Evolutionary conservation across 345 rosid genomes (phyloP).

Genomic region (Schrenkiella parvula): DNA sequence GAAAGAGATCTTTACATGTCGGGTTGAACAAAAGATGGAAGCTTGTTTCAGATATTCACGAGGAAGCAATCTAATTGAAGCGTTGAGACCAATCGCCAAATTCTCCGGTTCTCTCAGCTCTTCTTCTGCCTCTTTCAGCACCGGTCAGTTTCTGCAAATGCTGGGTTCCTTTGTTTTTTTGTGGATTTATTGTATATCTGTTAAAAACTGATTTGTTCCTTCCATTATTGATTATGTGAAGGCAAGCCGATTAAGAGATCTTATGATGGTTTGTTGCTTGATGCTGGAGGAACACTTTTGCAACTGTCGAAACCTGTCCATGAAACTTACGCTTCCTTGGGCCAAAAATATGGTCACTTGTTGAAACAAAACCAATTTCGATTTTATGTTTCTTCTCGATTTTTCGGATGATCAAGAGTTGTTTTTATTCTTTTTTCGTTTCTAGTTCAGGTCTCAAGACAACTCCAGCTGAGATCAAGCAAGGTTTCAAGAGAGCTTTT

Average conservation of each 20-base stretch:
- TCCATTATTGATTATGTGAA: constrained; percentile 10
- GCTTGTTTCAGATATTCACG: constrained; percentile 49
- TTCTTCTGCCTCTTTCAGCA: constrained; percentile 39
- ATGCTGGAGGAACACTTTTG: constrained; percentile 91
- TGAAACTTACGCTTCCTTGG: constrained; percentile 74
- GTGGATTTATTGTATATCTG: neutral
- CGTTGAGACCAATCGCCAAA: constrained; percentile 39
- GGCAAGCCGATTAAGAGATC: constrained; percentile 41
- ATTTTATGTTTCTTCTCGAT: neutral
- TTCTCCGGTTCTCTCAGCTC: constrained; percentile 24
- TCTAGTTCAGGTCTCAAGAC: constrained; percentile 50
- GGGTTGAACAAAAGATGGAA: constrained; percentile 42
- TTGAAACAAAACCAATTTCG: neutral
- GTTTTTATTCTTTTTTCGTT: neutral
- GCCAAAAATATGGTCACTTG: constrained; percentile 60
- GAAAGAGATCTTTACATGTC: neutral
- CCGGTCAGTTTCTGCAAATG: constrained; percentile 40
- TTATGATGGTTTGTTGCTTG: constrained; percentile 74
- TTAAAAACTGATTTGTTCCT: neutral
- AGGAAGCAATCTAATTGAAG: constrained; percentile 39
- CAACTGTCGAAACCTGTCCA: constrained; percentile 72
- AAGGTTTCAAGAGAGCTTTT: constrained; percentile 82
- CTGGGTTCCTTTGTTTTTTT: neutral
- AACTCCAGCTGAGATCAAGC: constrained; percentile 64
- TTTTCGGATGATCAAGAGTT: neutral